A percentile compares a stretch with the other conserved stretches of the same genome.
Evolutionary conservation across 805 yeast genomes (phyloP).

Genomic region (Sugiyamaella lignohabitans): DNA sequence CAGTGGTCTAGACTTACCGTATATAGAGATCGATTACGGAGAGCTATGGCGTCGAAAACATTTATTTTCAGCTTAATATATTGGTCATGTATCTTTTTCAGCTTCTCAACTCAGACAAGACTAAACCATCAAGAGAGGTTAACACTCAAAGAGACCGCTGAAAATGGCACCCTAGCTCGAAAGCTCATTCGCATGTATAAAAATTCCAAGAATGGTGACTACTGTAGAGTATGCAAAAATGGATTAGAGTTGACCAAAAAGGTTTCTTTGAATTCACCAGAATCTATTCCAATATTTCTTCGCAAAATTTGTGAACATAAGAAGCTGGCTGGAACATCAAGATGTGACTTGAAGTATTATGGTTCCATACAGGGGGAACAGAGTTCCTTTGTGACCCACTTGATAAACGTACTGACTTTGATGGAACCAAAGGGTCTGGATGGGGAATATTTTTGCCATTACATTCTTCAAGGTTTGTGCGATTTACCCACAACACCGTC

Average conservation of each 20-base stretch:
- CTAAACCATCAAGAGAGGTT: background rate
- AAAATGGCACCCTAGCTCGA: background rate
- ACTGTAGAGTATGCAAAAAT: constrained; percentile 4
- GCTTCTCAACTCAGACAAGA: background rate
- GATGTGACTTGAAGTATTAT: background rate
- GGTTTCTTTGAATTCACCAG: background rate
- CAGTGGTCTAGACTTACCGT: too few relatives aligned
- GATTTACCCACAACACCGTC: constrained; percentile 47
- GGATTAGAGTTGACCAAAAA: background rate
- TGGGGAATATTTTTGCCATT: constrained; percentile 58
- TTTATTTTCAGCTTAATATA: too few relatives aligned
- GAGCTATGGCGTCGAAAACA: too few relatives aligned
- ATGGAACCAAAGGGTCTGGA: constrained; percentile 50
- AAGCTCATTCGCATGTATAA: background rate
- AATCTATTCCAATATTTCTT: background rate
- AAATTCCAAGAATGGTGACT: background rate
- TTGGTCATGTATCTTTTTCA: too few relatives aligned
- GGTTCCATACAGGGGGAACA: constrained; percentile 2
- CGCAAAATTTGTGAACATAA: background rate
- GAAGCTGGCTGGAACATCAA: background rate
- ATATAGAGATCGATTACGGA: too few relatives aligned
- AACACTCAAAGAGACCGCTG: background rate
- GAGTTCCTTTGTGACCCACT: constrained; percentile 32
- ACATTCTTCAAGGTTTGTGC: constrained; percentile 44
- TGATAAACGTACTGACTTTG: constrained; percentile 43